Evolutionary conservation across 2,329 filamentous ascomycete species (phyloP).

Genomic region (Thielaviopsis punctulata): DNA sequence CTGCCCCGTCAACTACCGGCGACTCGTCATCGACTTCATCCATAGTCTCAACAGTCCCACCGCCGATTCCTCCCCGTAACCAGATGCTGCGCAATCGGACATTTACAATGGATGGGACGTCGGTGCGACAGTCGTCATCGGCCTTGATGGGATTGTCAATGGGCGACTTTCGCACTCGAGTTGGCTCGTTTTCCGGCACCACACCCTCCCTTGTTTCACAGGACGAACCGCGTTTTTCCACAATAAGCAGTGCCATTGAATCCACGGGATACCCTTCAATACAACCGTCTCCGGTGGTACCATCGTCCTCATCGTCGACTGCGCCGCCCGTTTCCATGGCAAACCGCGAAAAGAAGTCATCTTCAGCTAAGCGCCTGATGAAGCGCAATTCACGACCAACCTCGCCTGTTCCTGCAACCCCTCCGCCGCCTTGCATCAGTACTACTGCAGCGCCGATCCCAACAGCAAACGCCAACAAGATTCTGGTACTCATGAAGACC

Average conservation of each 20-base stretch:
- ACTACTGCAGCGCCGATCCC: conserved; percentile 41
- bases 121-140: conserved; percentile 26
- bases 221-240: conserved; percentile 27
- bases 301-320: conserved; percentile 11
- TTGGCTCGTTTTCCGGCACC: conserved; percentile 49
- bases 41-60: neutral
- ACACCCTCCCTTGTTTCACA: conserved; percentile 32
- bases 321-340: conserved; percentile 13
- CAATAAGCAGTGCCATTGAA: conserved; percentile 23
- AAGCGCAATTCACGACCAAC: conserved; percentile 40
- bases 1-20: neutral
- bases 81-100: conserved; percentile 31
- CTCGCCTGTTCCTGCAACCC: conserved; percentile 32
- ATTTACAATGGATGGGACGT: conserved; percentile 38
- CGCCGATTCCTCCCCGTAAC: conserved; percentile 12
- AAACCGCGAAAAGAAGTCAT: conserved; percentile 25
- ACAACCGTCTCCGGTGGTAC: conserved; percentile 15
- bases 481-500: conserved; percentile 60
- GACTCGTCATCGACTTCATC: neutral
- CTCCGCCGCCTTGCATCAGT: conserved; percentile 37
- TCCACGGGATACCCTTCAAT: conserved; percentile 26
- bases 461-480: conserved; percentile 51
- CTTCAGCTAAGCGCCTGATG: conserved; percentile 32
- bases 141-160: conserved; percentile 19
- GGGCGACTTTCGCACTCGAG: conserved; percentile 41